Evolutionary conservation across 2,329 filamentous ascomycete genomes (phyloP).

Genomic region (Colletotrichum sp.): DNA sequence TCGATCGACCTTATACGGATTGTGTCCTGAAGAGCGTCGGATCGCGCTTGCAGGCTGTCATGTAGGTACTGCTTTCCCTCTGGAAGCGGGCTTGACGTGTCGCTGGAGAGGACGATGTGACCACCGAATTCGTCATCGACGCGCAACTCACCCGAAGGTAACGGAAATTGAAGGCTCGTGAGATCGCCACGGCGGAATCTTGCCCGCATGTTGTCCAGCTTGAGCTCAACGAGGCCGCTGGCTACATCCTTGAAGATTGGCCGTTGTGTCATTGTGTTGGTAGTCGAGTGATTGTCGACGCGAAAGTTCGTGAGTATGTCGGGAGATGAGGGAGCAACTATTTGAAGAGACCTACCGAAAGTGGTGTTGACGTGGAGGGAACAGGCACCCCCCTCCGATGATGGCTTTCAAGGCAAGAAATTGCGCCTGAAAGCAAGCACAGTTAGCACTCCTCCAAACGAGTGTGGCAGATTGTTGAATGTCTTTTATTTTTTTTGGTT

Average conservation of each 20-base stretch:
- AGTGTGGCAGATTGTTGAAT: neutral
- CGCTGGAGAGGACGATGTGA: neutral
- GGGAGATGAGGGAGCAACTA: neutral
- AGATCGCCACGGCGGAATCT: neutral
- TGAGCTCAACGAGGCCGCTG: neutral
- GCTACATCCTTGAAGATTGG: neutral
- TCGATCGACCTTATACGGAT: neutral
- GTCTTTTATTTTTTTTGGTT: neutral
- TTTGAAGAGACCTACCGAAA: neutral
- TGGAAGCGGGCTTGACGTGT: neutral
- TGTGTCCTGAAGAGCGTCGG: neutral
- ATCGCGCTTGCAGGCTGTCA: neutral
- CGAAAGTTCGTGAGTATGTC: neutral
- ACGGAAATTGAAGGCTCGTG: neutral
- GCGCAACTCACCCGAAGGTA: neutral
- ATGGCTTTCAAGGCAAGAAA: neutral
- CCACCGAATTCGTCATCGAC: neutral
- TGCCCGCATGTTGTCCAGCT: slow-evolving; percentile 19
- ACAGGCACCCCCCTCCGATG: neutral
- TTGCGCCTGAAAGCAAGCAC: neutral
- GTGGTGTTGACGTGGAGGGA: neutral
- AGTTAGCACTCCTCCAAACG: neutral
- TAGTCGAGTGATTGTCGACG: neutral
- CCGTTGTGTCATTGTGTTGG: neutral
- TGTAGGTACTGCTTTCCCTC: neutral